These are phyloP conservation scores for Wallacemonas rigidus DNA, from an alignment of 208 protist species.

Conservation along the genomic window DNA sequence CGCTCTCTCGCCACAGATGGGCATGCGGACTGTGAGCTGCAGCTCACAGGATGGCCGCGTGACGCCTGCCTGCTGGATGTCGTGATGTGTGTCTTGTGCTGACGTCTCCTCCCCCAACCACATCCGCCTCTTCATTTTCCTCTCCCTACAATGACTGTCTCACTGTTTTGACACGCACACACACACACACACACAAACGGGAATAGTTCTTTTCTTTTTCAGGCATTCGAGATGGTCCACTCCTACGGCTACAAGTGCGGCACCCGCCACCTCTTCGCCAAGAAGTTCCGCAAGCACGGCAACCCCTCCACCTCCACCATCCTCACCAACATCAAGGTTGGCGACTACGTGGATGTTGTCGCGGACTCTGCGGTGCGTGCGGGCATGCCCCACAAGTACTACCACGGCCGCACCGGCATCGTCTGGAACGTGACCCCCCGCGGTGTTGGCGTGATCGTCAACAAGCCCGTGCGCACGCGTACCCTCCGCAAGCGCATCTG, in stretches of 20 bases:
- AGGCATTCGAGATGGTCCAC: constrained; percentile 61
- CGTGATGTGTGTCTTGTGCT: no score
- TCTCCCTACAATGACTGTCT: no score
- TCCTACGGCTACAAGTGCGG: constrained; percentile 96
- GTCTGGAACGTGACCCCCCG: constrained; percentile 99
- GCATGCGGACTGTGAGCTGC: no score
- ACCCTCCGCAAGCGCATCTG: constrained; percentile 99
- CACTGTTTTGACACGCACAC: background rate
- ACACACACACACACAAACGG: background rate
- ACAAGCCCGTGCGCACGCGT: constrained; percentile 98
- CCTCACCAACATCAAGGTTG: constrained; percentile 97
- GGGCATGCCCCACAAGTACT: constrained; percentile 99
- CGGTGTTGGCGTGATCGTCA: constrained; percentile 99
- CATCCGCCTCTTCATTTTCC: no score
- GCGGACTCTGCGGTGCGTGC: constrained; percentile 98
- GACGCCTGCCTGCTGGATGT: no score
- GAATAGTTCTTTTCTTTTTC: constrained; percentile 16
- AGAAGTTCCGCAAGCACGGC: constrained; percentile 96
- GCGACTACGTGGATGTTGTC: constrained; percentile 99
- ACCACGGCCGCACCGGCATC: constrained; percentile 99
- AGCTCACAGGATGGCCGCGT: no score
- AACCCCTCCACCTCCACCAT: constrained; percentile 94
- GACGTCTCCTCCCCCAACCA: no score
- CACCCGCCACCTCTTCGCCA: constrained; percentile 97
- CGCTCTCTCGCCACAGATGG: no score